Evolutionary conservation across 2,329 filamentous ascomycete genomes (phyloP).

Genomic region (Fusarium irregulare): DNA sequence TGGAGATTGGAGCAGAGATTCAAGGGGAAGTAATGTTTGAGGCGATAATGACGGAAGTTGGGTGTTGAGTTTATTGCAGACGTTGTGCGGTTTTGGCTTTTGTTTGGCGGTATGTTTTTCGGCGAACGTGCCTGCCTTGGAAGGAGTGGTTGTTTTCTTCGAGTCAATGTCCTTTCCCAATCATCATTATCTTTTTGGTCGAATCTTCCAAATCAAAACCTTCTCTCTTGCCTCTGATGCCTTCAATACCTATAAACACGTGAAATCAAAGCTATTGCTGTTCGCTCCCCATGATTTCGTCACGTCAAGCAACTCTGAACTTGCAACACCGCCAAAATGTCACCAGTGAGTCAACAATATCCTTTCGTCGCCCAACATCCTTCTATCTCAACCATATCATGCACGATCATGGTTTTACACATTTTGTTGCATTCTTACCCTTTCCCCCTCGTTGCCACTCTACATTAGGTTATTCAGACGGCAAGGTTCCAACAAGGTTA

Average conservation of each 20-base stretch:
- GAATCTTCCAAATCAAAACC: background rate
- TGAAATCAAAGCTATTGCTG: background rate
- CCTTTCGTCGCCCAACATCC: background rate
- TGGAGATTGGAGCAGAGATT: background rate
- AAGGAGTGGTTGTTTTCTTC: background rate
- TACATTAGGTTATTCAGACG: background rate
- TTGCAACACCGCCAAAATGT: background rate
- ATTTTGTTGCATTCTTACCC: fast-evolving
- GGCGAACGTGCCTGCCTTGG: background rate
- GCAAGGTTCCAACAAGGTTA: background rate
- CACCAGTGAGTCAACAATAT: background rate
- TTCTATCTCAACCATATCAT: background rate
- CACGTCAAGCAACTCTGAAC: background rate
- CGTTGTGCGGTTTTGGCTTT: background rate
- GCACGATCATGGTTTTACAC: fast-evolving
- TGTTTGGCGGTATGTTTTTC: background rate
- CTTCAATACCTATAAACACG: background rate
- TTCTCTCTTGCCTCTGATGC: background rate
- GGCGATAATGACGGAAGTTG: background rate
- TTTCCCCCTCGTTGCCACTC: fast-evolving
- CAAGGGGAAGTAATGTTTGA: background rate
- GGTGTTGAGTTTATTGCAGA: background rate
- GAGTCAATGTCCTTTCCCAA: background rate
- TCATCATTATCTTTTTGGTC: background rate
- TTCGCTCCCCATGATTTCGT: background rate